Percentiles rank a stretch among this genome's conserved stretches.
These are phyloP conservation scores for Paramecium sexaurelia DNA, from an alignment of 73 alveolate species.

Conservation along the genomic window DNA sequence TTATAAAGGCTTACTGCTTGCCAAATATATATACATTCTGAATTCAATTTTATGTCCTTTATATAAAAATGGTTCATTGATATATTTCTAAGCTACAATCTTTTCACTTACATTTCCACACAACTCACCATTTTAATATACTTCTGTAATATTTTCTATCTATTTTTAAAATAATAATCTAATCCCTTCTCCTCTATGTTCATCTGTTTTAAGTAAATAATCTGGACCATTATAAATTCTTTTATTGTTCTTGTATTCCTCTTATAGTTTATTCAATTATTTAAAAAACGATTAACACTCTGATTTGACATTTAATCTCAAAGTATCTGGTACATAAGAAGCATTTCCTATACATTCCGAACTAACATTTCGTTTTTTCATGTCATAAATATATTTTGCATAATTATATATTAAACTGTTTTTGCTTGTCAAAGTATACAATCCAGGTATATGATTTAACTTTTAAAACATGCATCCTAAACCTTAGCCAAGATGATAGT, in stretches of 20 bases:
- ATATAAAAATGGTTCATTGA: slow-evolving; percentile 10
- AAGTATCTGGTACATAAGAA: not conserved
- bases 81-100: slow-evolving; percentile 24
- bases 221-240: slow-evolving; percentile 25
- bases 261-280: not conserved
- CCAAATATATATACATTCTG: slow-evolving; percentile 40
- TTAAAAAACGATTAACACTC: slow-evolving; percentile 1
- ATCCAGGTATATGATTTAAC: slow-evolving; percentile 40
- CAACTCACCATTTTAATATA: not conserved
- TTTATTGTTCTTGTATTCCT: not conserved
- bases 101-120: slow-evolving; percentile 24
- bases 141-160: slow-evolving; percentile 1
- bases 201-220: slow-evolving; percentile 33
- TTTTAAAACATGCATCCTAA: slow-evolving; percentile 20
- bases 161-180: not conserved
- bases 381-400: not conserved
- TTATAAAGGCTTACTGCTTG: slow-evolving; percentile 42
- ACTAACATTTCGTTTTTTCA: slow-evolving; percentile 1
- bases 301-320: not conserved
- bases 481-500: slow-evolving; percentile 32
- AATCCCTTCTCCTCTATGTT: slow-evolving; percentile 62
- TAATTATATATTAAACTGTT: not conserved
- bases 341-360: not conserved
- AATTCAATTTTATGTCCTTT: slow-evolving; percentile 52
- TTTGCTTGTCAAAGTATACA: slow-evolving; percentile 28